A percentile compares a stretch with the other conserved stretches of the same genome.
These are phyloP conservation scores for Pichia sp. DNA, from an alignment of 1,139 yeast species.

Conservation along the genomic window DNA sequence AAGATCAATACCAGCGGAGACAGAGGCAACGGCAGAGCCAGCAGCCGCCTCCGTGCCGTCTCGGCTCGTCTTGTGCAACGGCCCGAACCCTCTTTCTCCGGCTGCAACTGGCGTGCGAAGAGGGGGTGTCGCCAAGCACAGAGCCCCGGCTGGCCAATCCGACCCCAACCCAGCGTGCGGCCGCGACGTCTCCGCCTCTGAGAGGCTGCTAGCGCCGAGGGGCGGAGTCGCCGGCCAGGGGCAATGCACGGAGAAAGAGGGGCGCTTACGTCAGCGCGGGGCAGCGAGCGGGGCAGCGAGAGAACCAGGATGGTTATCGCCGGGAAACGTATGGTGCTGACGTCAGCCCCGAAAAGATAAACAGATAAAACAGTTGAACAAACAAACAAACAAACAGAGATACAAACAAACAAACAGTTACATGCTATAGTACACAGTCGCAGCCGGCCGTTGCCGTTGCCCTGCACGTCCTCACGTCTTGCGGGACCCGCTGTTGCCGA, in stretches of 20 bases:
- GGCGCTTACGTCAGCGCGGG: neutral
- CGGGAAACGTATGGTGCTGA: neutral
- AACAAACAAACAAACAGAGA: neutral
- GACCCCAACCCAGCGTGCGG: neutral
- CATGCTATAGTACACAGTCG: neutral
- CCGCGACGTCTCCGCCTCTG: neutral
- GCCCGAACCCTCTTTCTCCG: neutral
- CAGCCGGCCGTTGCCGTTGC: neutral
- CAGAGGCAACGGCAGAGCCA: too few relatives aligned
- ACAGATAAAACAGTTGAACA: neutral
- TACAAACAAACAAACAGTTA: neutral
- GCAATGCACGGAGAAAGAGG: neutral
- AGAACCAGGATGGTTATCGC: neutral
- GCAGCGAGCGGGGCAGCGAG: neutral
- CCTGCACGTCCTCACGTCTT: slow-evolving; percentile 34
- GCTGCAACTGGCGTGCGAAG: neutral
- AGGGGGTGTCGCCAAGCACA: neutral
- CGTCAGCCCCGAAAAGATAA: neutral
- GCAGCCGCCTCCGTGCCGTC: neutral
- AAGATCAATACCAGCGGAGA: too few relatives aligned
- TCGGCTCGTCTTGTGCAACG: neutral
- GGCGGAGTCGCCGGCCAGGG: neutral
- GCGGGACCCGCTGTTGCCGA: slow-evolving; percentile 40
- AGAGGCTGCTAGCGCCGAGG: neutral
- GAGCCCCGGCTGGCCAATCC: neutral